Conservation (phyloP, 371 early-diverging fungal genomes). For the Syncephalastrum racemosum region DNA sequence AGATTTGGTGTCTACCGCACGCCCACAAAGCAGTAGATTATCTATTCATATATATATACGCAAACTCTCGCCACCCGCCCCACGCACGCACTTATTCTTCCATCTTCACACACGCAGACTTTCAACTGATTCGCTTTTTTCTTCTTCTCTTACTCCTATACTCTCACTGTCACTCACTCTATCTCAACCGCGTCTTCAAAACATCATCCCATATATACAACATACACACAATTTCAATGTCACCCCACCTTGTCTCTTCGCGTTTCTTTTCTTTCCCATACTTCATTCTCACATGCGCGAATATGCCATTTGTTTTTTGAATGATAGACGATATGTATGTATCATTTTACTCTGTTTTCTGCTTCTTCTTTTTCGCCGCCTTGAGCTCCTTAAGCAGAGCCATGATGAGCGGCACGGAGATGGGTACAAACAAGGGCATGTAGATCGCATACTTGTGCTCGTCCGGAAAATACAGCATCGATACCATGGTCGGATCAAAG, state of each 20-base stretch:
- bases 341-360: conserved; percentile 3
- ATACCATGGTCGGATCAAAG: conserved; percentile 96
- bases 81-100: conserved; percentile 1
- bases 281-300: too few species aligned
- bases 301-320: too few species aligned
- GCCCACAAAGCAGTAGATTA: conserved; percentile 12
- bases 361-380: conserved; percentile 16
- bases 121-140: background rate
- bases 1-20: conserved; percentile 53
- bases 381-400: conserved; percentile 57
- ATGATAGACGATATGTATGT: too few species aligned
- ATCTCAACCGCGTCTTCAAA: conserved; percentile 1
- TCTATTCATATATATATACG: background rate
- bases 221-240: background rate
- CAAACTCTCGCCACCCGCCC: background rate
- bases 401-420: conserved; percentile 73
- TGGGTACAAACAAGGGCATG: conserved; percentile 95
- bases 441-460: conserved; percentile 97
- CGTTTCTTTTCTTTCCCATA: conserved; percentile 1
- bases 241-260: background rate
- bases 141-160: background rate
- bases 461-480: conserved; percentile 95
- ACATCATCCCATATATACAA: background rate
- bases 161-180: background rate
- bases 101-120: background rate